These are phyloP conservation scores for Hymenoscyphus occultus DNA, from an alignment of 2,329 filamentous ascomycete genomes.

Conservation along the genomic window DNA sequence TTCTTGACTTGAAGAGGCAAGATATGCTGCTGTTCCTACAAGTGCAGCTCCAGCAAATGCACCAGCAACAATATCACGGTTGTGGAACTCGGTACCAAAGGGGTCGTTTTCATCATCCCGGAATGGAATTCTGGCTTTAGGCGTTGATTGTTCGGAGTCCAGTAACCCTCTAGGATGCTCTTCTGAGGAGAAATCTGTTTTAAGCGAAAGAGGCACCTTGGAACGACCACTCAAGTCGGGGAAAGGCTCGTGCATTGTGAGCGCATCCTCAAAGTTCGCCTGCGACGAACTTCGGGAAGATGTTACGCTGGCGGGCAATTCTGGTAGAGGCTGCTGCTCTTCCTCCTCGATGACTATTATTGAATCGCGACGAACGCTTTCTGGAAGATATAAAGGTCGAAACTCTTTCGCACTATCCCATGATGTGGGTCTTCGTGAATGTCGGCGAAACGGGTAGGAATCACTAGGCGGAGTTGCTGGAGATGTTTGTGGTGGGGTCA, in stretches of 20 bases:
- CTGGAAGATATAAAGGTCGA: slow-evolving; percentile 78
- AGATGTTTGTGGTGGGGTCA: slow-evolving; percentile 33
- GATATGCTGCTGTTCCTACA: slow-evolving; percentile 26
- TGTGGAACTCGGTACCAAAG: not conserved
- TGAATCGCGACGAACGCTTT: slow-evolving; percentile 42
- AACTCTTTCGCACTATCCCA: slow-evolving; percentile 68
- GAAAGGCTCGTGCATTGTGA: slow-evolving; percentile 18
- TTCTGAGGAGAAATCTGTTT: slow-evolving; percentile 39
- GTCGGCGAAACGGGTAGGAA: slow-evolving; percentile 38
- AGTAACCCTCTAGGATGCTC: slow-evolving; percentile 46
- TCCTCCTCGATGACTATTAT: slow-evolving; percentile 26
- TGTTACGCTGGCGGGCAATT: slow-evolving; percentile 50
- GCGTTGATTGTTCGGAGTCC: slow-evolving; percentile 65
- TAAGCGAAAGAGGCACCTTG: slow-evolving; percentile 39
- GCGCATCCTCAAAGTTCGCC: slow-evolving; percentile 38
- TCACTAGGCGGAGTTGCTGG: slow-evolving; percentile 35
- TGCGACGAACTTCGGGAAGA: slow-evolving; percentile 46
- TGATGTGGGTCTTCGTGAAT: slow-evolving; percentile 49
- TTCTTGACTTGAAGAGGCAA: slow-evolving; percentile 32
- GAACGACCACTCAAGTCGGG: slow-evolving; percentile 13
- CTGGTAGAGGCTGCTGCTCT: slow-evolving; percentile 42
- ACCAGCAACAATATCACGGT: slow-evolving; percentile 20
- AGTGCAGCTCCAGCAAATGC: slow-evolving; percentile 25
- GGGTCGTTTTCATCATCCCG: slow-evolving; percentile 15
- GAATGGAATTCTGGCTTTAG: slow-evolving; percentile 56